Conservation (phyloP, 768 basidiomycete genomes). For the Boletales sp. region DNA sequence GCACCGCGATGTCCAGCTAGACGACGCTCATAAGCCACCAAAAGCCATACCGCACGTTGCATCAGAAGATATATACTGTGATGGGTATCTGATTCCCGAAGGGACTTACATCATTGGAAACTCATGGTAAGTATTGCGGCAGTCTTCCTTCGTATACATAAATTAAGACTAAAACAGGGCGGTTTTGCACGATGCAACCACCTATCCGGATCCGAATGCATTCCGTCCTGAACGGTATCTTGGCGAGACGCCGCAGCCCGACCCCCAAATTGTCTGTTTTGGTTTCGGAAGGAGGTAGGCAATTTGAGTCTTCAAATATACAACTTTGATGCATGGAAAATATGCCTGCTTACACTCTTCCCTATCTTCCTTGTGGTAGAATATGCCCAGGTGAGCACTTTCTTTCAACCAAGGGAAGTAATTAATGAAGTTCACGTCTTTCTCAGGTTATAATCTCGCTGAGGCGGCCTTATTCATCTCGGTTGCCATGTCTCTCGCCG, state of each 20-base stretch:
- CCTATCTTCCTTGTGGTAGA: not conserved
- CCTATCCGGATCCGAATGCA: constrained; percentile 29
- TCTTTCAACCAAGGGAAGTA: not conserved
- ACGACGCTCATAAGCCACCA: not conserved
- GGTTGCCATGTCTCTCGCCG: constrained; percentile 39
- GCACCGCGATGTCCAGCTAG: constrained; percentile 13
- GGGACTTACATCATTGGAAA: constrained; percentile 24
- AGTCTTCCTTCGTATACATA: too few relatives aligned
- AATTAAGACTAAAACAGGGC: constrained; percentile 33
- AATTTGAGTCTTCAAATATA: not conserved
- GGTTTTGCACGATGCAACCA: constrained; percentile 49
- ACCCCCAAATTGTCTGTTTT: constrained; percentile 16
- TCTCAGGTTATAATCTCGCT: constrained; percentile 28
- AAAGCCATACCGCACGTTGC: constrained; percentile 15
- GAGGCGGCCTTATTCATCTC: constrained; percentile 26
- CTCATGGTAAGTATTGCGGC: constrained; percentile 16
- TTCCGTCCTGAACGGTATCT: constrained; percentile 37
- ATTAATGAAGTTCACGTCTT: not conserved
- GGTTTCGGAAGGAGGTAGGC: constrained; percentile 31
- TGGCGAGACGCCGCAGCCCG: constrained; percentile 14
- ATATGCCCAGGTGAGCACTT: constrained; percentile 15
- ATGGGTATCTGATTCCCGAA: constrained; percentile 20
- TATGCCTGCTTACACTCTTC: too few relatives aligned
- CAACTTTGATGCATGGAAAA: not conserved
- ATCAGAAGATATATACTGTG: constrained; percentile 16